Evolutionary conservation across 2,329 filamentous ascomycete genomes (phyloP).

Genomic region (Cryphonectria parasitica): DNA sequence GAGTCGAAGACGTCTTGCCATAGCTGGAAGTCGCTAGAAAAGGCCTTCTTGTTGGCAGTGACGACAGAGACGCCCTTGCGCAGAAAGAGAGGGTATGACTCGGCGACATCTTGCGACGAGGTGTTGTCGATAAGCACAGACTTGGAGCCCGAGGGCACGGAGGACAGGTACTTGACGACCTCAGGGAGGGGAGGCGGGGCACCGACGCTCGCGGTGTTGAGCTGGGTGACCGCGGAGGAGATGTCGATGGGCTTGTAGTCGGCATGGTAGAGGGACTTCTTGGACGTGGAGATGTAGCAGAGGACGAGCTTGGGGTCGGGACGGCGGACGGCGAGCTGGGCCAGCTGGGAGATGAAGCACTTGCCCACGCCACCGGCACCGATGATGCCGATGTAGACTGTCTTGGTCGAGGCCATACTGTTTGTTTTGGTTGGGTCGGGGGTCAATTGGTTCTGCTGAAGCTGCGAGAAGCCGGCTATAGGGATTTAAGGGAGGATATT

Average conservation of each 20-base stretch:
- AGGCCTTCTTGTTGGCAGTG: conserved; percentile 98
- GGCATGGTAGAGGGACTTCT: conserved; percentile 75
- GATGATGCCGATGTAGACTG: conserved; percentile 49
- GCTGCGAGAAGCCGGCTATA: not conserved
- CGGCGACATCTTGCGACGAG: conserved; percentile 83
- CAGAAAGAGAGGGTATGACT: conserved; percentile 80
- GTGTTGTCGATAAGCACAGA: conserved; percentile 94
- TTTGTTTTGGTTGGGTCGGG: not conserved
- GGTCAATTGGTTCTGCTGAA: conserved; percentile 6
- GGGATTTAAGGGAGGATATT: not conserved
- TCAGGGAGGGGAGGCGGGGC: conserved; percentile 69
- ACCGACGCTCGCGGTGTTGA: conserved; percentile 22
- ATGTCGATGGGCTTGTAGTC: conserved; percentile 72
- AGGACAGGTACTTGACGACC: conserved; percentile 76
- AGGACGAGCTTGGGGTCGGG: conserved; percentile 74
- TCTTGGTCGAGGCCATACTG: conserved; percentile 37
- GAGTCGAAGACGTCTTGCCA: conserved; percentile 88
- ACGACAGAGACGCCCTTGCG: conserved; percentile 85
- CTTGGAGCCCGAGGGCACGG: conserved; percentile 67
- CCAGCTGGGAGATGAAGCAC: conserved; percentile 83
- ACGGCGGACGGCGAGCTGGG: conserved; percentile 66
- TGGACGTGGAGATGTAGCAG: conserved; percentile 84
- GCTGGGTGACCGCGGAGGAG: conserved; percentile 27
- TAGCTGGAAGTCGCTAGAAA: conserved; percentile 77
- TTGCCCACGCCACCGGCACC: conserved; percentile 91